A percentile compares a stretch with the other conserved stretches of the same genome.
phyloP scores from a whole-genome alignment of 2,329 filamentous ascomycete genomes.

The Trichoderma sp. region DNA sequence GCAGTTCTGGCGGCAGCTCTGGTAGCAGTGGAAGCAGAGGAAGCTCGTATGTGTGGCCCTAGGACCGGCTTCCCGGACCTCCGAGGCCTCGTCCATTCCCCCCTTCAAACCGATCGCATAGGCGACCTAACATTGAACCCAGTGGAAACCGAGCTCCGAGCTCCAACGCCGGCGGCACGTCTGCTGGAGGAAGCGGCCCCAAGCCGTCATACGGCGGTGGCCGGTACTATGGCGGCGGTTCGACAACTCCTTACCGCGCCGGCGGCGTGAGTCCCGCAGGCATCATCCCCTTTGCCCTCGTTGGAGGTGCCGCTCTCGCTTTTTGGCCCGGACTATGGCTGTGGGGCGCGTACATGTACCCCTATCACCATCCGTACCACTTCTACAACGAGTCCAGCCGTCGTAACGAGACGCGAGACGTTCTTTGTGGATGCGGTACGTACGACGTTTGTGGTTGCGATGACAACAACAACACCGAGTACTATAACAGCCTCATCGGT shows the following conservation, averaged over 20 bases:
- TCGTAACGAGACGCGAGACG: conserved; percentile 33
- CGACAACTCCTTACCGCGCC: conserved; percentile 56
- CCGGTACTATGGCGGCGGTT: conserved; percentile 64
- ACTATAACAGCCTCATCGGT: conserved; percentile 61
- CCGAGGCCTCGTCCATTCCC: background rate
- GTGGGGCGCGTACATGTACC: conserved; percentile 60
- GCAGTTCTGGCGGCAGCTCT: conserved; percentile 21
- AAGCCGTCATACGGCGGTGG: conserved; percentile 59
- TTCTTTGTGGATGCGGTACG: conserved; percentile 51
- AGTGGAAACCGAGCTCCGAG: conserved; percentile 27
- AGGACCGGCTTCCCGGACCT: background rate
- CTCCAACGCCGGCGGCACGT: conserved; percentile 49
- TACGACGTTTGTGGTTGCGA: conserved; percentile 61
- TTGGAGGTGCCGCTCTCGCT: conserved; percentile 45
- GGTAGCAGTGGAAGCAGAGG: conserved; percentile 9
- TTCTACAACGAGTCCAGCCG: conserved; percentile 51
- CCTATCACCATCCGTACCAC: conserved; percentile 41
- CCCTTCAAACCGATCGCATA: background rate
- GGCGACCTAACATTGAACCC: conserved; percentile 25
- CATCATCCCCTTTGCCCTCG: conserved; percentile 50
- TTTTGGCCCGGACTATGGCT: conserved; percentile 66
- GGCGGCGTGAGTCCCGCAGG: conserved; percentile 48
- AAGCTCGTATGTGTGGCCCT: conserved; percentile 17
- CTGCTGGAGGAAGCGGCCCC: conserved; percentile 56
- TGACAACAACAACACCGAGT: conserved; percentile 58